A percentile compares a stretch with the other conserved stretches of the same genome.
These are phyloP conservation scores for Thelonectria discophora DNA, from an alignment of 2,329 filamentous ascomycete species.

Conservation along the genomic window DNA sequence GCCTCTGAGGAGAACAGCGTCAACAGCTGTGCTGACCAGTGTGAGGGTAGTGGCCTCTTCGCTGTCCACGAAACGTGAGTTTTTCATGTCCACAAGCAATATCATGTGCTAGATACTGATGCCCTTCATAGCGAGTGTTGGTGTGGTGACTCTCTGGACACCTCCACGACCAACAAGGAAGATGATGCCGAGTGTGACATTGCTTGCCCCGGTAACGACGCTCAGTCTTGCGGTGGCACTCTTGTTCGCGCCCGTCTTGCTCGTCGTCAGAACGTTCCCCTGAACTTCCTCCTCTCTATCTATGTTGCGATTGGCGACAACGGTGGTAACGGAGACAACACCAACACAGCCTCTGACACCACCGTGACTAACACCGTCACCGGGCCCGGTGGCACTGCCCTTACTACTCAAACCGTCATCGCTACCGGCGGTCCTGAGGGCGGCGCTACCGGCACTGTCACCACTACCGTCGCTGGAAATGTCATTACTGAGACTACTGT, in stretches of 20 bases:
- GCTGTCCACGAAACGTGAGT: conserved; percentile 40
- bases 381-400: background rate
- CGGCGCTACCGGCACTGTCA: conserved; percentile 21
- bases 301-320: conserved; percentile 26
- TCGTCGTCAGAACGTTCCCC: conserved; percentile 34
- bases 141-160: conserved; percentile 39
- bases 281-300: conserved; percentile 39
- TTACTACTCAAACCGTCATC: background rate
- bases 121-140: conserved; percentile 41
- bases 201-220: conserved; percentile 41
- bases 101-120: conserved; percentile 6
- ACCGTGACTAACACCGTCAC: background rate
- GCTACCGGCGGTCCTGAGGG: background rate
- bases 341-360: background rate
- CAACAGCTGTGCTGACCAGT: conserved; percentile 37
- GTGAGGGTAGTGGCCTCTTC: conserved; percentile 38
- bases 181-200: conserved; percentile 37
- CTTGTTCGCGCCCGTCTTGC: conserved; percentile 14
- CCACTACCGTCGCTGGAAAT: conserved; percentile 36
- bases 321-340: background rate
- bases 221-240: conserved; percentile 41
- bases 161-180: conserved; percentile 17
- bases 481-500: conserved; percentile 38
- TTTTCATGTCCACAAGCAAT: too few relatives aligned
- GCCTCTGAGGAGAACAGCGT: conserved; percentile 29